These are phyloP conservation scores for Cyclaneusma minus DNA, from an alignment of 2,329 filamentous ascomycete genomes.

Conservation along the genomic window DNA sequence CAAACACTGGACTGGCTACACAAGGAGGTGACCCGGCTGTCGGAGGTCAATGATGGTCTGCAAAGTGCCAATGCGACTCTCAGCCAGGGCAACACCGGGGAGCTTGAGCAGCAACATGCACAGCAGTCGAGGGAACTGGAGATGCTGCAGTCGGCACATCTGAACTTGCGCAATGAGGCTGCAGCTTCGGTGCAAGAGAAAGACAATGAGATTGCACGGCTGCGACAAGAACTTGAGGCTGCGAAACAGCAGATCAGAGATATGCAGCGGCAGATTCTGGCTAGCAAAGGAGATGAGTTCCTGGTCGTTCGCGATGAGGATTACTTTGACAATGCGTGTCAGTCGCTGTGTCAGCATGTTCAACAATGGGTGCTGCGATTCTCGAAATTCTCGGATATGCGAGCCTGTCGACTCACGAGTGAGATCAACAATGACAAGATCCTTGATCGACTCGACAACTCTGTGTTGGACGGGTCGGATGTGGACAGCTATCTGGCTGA, in stretches of 20 bases:
- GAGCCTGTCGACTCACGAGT: conserved; percentile 65
- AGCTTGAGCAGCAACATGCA: conserved; percentile 52
- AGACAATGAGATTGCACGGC: conserved; percentile 64
- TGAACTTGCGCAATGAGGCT: conserved; percentile 42
- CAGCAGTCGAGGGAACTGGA: conserved; percentile 54
- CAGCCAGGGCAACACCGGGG: conserved; percentile 54
- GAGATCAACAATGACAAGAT: conserved; percentile 87
- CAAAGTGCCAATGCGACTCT: conserved; percentile 64
- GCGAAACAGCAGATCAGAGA: conserved; percentile 47
- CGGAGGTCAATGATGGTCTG: conserved; percentile 69
- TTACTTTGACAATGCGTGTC: conserved; percentile 87
- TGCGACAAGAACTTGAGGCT: conserved; percentile 57
- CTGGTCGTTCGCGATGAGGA: conserved; percentile 75
- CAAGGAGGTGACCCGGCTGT: conserved; percentile 65
- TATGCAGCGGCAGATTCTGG: conserved; percentile 42
- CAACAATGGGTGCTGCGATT: conserved; percentile 97
- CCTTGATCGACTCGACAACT: conserved; percentile 85
- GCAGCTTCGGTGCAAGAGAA: conserved; percentile 58
- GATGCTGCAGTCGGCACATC: conserved; percentile 46
- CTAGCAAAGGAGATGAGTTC: conserved; percentile 47
- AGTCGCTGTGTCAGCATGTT: conserved; percentile 87
- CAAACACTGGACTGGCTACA: conserved; percentile 67
- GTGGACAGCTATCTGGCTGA: conserved; percentile 80
- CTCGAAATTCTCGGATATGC: conserved; percentile 92
- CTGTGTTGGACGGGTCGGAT: conserved; percentile 84